Percentiles rank a stretch among this genome's conserved stretches.
Conservation (phyloP, 192 early-diverging fungal species). For the Podila epicladia region DNA sequence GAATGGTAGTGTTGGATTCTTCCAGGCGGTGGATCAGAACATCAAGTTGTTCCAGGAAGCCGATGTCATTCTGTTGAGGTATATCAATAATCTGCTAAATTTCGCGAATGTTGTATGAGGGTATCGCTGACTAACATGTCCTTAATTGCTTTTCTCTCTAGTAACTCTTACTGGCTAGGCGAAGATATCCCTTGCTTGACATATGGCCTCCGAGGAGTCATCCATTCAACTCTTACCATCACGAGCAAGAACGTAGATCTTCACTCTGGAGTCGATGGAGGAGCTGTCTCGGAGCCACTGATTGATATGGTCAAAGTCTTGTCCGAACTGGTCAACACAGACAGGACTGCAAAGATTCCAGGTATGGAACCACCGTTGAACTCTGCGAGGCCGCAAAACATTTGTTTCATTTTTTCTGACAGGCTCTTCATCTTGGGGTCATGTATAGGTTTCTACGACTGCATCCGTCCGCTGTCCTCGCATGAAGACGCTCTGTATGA, state of each 20-base stretch:
- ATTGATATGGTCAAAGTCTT: constrained; percentile 74
- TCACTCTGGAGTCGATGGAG: constrained; percentile 81
- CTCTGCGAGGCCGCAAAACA: no score
- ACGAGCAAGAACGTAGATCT: constrained; percentile 66
- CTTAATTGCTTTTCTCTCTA: constrained; percentile 14
- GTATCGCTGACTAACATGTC: neutral
- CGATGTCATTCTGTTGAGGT: constrained; percentile 67
- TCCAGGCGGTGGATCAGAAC: constrained; percentile 64
- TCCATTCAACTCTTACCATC: constrained; percentile 67
- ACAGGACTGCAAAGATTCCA: constrained; percentile 69
- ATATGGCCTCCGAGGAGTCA: constrained; percentile 81
- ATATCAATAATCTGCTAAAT: constrained; percentile 18
- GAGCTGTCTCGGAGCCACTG: constrained; percentile 77
- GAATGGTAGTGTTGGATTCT: constrained; percentile 75
- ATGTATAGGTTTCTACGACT: constrained; percentile 67
- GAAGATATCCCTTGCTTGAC: constrained; percentile 81
- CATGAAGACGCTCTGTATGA: constrained; percentile 70
- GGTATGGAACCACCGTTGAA: constrained; percentile 29
- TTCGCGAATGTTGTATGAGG: neutral
- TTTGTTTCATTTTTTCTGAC: no score
- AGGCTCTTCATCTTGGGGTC: no score
- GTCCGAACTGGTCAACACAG: constrained; percentile 60
- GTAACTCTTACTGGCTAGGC: constrained; percentile 84
- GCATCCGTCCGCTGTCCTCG: constrained; percentile 61
- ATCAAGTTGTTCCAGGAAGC: constrained; percentile 61